Conservation (phyloP, 768 basidiomycete genomes). For the Dentipellis sp. region DNA sequence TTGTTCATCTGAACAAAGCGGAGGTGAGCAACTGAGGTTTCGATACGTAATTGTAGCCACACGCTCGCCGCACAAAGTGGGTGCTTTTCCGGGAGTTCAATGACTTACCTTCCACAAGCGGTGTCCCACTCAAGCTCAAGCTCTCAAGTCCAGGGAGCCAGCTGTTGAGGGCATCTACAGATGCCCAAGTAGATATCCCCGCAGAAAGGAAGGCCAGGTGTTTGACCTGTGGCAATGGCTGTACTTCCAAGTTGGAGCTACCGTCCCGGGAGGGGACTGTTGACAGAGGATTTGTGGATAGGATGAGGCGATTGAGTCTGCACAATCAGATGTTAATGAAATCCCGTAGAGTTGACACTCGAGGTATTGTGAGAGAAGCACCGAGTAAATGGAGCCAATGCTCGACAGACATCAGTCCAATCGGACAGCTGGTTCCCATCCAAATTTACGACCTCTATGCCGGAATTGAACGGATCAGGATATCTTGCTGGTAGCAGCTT, state of each 20-base stretch:
- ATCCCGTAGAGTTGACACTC: background rate
- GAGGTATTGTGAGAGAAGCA: constrained; percentile 20
- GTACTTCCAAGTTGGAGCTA: constrained; percentile 20
- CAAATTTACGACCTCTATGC: constrained; percentile 50
- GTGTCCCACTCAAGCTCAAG: constrained; percentile 54
- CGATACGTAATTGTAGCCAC: background rate
- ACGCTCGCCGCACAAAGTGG: too few relatives aligned
- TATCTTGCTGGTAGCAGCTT: constrained; percentile 16
- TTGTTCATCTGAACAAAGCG: constrained; percentile 24
- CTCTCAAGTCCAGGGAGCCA: constrained; percentile 67
- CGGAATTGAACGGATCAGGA: constrained; percentile 1
- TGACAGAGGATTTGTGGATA: constrained; percentile 52
- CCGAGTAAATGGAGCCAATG: constrained; percentile 36
- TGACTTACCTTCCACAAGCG: constrained; percentile 43
- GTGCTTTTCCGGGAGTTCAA: too few relatives aligned
- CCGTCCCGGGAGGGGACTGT: constrained; percentile 6
- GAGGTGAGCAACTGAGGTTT: background rate
- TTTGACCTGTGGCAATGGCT: constrained; percentile 29
- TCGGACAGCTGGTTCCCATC: constrained; percentile 54
- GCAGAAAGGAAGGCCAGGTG: constrained; percentile 62
- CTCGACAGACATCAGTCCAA: constrained; percentile 43
- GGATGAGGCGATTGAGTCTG: constrained; percentile 57
- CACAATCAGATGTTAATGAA: background rate
- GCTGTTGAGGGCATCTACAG: constrained; percentile 50
- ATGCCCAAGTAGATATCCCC: constrained; percentile 44